phyloP scores from a whole-genome alignment of 257 asterid species.

The Galeopsis tetrahit region DNA sequence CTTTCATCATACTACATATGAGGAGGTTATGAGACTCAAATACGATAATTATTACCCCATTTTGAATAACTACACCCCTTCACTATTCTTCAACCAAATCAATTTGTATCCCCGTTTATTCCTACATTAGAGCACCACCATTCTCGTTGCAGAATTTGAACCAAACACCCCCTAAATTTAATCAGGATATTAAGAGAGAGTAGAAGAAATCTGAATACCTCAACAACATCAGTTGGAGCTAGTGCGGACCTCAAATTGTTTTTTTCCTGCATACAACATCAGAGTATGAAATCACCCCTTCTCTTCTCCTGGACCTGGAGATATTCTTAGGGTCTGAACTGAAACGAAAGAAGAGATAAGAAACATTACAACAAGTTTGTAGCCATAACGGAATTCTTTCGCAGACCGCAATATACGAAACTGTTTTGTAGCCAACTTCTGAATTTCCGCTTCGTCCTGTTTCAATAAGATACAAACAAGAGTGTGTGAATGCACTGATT shows the following conservation, averaged over 20 bases:
- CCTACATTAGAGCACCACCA: too few species aligned
- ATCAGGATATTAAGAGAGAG: too few species aligned
- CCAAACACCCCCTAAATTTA: too few species aligned
- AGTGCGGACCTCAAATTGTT: constrained; percentile 84
- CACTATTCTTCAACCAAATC: too few species aligned
- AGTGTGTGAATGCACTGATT: neutral
- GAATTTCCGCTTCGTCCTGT: constrained; percentile 94
- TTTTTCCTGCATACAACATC: constrained; percentile 65
- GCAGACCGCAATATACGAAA: constrained; percentile 79
- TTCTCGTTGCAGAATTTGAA: too few species aligned
- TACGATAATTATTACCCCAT: too few species aligned
- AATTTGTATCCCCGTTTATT: too few species aligned
- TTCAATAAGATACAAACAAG: constrained; percentile 29
- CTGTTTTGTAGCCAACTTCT: constrained; percentile 79
- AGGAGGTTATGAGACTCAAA: too few species aligned
- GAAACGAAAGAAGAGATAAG: constrained; percentile 26
- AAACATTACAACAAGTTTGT: constrained; percentile 89
- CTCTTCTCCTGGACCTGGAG: too few species aligned
- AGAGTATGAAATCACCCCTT: neutral
- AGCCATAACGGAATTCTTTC: constrained; percentile 90
- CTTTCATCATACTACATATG: too few species aligned
- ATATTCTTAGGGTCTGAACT: neutral
- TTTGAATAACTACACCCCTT: too few species aligned
- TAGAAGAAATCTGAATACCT: constrained; percentile 42
- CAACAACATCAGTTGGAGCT: constrained; percentile 71